These are phyloP conservation scores for Polytrichum formosum DNA, from an alignment of 225 moss, liverwort and hornwort genomes.

Conservation along the genomic window DNA sequence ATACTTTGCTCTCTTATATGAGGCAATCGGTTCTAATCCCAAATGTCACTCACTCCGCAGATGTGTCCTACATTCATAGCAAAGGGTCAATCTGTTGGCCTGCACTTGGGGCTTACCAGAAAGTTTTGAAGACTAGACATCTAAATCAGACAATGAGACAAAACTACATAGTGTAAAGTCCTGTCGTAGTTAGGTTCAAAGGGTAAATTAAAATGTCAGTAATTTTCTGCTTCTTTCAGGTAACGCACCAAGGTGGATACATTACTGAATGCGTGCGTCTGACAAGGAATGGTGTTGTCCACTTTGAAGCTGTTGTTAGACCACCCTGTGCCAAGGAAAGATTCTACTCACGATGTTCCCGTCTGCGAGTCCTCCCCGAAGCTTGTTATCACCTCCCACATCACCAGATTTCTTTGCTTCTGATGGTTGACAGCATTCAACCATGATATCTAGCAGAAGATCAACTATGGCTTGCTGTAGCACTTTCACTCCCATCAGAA, in stretches of 20 bases:
- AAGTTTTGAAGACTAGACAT: too few relatives aligned
- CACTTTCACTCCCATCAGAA: constrained; percentile 78
- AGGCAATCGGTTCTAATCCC: too few relatives aligned
- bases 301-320: constrained; percentile 16
- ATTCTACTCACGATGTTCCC: constrained; percentile 34
- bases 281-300: constrained; percentile 15
- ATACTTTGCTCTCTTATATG: too few relatives aligned
- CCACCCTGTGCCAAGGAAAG: constrained; percentile 17
- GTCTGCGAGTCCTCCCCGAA: constrained; percentile 49
- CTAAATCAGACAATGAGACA: too few relatives aligned
- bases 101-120: too few relatives aligned
- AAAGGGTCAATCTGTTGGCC: too few relatives aligned
- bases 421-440: constrained; percentile 70
- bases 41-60: too few relatives aligned
- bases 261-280: constrained; percentile 15
- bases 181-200: too few relatives aligned
- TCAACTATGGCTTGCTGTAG: constrained; percentile 74
- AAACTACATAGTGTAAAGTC: too few relatives aligned
- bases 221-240: constrained; percentile 1
- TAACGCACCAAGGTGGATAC: constrained; percentile 20
- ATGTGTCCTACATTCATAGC: too few relatives aligned
- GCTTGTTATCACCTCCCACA: constrained; percentile 37
- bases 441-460: constrained; percentile 72
- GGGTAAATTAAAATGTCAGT: too few relatives aligned
- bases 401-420: constrained; percentile 53